Base-by-base conservation (phyloP, 169 alveolate genomes). In the Babesia sp. region DNA sequence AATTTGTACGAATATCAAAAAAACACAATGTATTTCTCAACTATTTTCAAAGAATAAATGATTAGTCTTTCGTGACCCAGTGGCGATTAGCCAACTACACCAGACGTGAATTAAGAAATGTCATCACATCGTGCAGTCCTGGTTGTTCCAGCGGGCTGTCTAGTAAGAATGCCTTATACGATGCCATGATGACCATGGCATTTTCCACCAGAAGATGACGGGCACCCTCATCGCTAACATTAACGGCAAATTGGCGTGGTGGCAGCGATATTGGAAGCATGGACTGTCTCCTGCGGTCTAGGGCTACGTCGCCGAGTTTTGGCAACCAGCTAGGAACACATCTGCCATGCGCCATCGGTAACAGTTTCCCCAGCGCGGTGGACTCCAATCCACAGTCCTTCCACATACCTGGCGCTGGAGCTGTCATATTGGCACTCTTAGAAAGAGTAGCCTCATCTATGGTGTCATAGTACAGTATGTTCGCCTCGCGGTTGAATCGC, bases 381-480 rank as follows among this genome's bases (percentile, higher is more conserved):
- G 59, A 44, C 50, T 64, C 74, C 6, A 64, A 61, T 0, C 74
- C 74, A 42, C 74, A 64, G 61, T 44, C 36, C 36, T 31, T 48
- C 74, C 74, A 64, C 53, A 48, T 64, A 26, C 74, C 59, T 22
- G 74, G 74, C 48, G 74, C 74, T 0, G n/a, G 18, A 6, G 74
- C 74, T 14, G 39, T 14, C 6, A 64, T 14, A 53, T 50, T 50
- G 5, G 74, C 74, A 48, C 74, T 64, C 50, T 64, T 64, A 1
- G 61, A 14, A 20, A 64, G 61, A 18, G 54, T 64, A 33, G 16
- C 48, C 33, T 26, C 42, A 28, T 64, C 74, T 16, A 64, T 64
- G 46, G 74, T 64, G 59, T 64, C 74, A 42, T 64, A 64, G 74
- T 64, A 64, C 33, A 64, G 54, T 14, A 64, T 36, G 74, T 64